phyloP scores from a whole-genome alignment of 1,139 yeast species.

The Debaryomycetaceae sp. region DNA sequence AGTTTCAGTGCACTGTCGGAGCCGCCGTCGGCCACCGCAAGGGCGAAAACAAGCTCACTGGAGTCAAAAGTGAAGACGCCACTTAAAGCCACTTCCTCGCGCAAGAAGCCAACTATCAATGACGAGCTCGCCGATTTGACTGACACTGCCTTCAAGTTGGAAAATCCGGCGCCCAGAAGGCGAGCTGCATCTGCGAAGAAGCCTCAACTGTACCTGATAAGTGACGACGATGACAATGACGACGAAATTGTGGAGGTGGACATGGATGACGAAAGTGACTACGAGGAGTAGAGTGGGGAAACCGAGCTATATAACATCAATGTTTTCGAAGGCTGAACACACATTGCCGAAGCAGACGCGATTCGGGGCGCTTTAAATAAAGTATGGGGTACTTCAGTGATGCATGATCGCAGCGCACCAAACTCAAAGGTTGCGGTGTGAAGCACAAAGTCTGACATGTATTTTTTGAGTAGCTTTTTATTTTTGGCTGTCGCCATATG shows the following conservation, averaged over 20 bases:
- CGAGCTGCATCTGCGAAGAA: conserved; percentile 7
- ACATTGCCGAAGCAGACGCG: too few relatives aligned
- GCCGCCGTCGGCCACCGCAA: conserved; percentile 4
- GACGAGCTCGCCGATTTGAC: conserved; percentile 23
- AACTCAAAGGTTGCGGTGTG: too few relatives aligned
- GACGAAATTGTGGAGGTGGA: conserved; percentile 9
- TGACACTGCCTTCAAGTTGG: conserved; percentile 5
- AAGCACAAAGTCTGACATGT: too few relatives aligned
- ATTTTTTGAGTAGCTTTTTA: too few relatives aligned
- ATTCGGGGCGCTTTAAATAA: too few relatives aligned
- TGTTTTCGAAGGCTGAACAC: too few relatives aligned
- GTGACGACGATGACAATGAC: conserved; percentile 9
- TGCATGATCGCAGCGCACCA: too few relatives aligned
- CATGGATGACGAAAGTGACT: conserved; percentile 10
- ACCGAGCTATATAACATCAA: neutral
- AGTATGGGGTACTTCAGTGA: too few relatives aligned
- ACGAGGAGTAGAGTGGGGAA: conserved; percentile 7
- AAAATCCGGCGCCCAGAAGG: conserved; percentile 6
- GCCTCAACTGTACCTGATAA: conserved; percentile 8
- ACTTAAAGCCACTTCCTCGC: neutral
- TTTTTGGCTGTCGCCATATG: too few relatives aligned
- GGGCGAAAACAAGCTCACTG: conserved; percentile 9
- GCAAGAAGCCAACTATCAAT: conserved; percentile 9
- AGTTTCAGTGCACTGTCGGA: conserved; percentile 8
- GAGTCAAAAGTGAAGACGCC: conserved; percentile 10